These are phyloP conservation scores for Phytopythium chamaehyphon DNA, from an alignment of 352 stramenopile genomes.

Conservation along the genomic window DNA sequence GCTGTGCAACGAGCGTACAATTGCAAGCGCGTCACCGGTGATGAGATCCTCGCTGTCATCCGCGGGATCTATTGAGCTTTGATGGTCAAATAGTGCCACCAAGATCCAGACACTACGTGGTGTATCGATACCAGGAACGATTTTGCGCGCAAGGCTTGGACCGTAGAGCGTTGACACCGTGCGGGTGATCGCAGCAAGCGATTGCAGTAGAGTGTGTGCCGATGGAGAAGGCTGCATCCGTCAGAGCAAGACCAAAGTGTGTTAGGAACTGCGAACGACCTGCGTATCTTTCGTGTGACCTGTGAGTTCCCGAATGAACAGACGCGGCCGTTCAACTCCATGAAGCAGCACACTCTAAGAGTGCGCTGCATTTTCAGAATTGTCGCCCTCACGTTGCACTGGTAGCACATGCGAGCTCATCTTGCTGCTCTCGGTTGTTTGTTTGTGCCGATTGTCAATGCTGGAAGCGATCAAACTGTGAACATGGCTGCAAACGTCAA, in stretches of 20 bases:
- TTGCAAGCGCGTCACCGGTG: not conserved
- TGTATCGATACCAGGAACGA: not conserved
- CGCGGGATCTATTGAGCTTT: not conserved
- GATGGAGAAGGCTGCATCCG: not conserved
- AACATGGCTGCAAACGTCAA: not conserved
- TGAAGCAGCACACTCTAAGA: too few species aligned
- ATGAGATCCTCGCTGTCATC: conserved; percentile 2
- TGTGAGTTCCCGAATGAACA: not conserved
- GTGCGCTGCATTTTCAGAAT: too few species aligned
- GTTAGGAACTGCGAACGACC: not conserved
- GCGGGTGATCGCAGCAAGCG: not conserved
- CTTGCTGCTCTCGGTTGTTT: not conserved
- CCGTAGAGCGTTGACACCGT: not conserved
- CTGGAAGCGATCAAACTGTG: not conserved
- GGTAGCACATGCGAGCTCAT: not conserved
- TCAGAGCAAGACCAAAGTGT: not conserved
- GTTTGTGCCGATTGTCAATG: not conserved
- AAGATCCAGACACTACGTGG: too few species aligned
- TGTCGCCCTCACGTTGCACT: too few species aligned
- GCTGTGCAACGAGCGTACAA: conserved; percentile 3
- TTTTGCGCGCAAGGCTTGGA: conserved; percentile 4
- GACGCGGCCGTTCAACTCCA: not conserved
- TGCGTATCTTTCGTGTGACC: not conserved
- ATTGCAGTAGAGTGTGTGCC: not conserved
- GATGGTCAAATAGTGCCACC: not conserved